Conservation (phyloP, 78 protist species). For the Dictyostelium firmibasis region DNA sequence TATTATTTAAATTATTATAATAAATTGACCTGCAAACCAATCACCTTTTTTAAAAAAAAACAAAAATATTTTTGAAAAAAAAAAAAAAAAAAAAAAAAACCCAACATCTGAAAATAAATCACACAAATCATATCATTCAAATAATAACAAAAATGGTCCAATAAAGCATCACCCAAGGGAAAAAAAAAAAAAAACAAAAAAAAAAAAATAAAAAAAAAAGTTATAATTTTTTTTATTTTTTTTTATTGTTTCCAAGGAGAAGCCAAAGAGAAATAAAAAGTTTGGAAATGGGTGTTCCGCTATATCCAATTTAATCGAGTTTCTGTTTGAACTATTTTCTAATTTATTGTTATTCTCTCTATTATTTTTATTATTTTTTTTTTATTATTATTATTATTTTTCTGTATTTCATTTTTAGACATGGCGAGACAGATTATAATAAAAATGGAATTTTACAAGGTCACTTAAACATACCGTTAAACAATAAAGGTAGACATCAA, state of each 20-base stretch:
- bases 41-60: too few relatives aligned
- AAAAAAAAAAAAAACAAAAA: too few relatives aligned
- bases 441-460: constrained; percentile 71
- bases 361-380: background rate
- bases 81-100: too few relatives aligned
- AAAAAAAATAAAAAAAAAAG: too few relatives aligned
- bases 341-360: background rate
- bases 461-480: constrained; percentile 61
- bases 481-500: constrained; percentile 44
- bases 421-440: constrained; percentile 74
- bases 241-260: background rate
- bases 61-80: too few relatives aligned
- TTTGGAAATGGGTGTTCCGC: background rate
- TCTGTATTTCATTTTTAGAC: background rate
- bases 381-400: background rate
- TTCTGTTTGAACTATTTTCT: background rate
- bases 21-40: too few relatives aligned
- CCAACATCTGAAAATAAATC: too few relatives aligned
- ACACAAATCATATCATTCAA: too few relatives aligned
- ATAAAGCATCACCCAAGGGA: too few relatives aligned
- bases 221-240: too few relatives aligned
- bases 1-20: too few relatives aligned
- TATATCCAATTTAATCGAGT: background rate
- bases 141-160: too few relatives aligned
- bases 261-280: background rate